Conservation (phyloP, 2,329 filamentous ascomycete genomes). For the Colletotrichum lindemuthianum region DNA sequence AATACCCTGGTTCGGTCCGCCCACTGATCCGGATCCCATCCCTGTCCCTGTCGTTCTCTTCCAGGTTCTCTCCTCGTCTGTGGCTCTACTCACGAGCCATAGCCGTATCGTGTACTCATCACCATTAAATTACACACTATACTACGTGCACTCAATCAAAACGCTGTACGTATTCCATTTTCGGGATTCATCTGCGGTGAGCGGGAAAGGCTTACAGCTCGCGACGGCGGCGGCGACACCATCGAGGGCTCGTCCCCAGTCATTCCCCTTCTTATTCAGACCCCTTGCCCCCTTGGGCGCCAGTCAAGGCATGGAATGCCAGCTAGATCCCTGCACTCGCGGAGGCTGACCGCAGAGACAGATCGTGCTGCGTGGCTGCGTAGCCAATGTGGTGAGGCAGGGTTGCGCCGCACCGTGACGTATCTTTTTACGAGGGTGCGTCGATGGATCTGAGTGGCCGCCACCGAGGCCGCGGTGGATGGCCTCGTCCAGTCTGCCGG, state of each 20-base stretch:
- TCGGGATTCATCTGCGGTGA: slow-evolving; percentile 12
- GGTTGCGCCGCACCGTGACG: slow-evolving; percentile 34
- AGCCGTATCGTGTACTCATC: no score
- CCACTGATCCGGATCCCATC: slow-evolving; percentile 27
- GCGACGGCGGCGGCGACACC: slow-evolving; percentile 34
- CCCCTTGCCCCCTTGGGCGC: slow-evolving; percentile 15
- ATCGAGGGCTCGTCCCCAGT: slow-evolving; percentile 13
- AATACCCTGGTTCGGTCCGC: slow-evolving; percentile 37
- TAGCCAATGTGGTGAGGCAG: slow-evolving; percentile 31
- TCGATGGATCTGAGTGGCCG: slow-evolving; percentile 34
- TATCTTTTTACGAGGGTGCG: slow-evolving; percentile 25
- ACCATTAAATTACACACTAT: no score
- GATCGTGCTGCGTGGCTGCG: slow-evolving; percentile 9
- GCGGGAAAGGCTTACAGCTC: slow-evolving; percentile 23
- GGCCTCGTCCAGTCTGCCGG: slow-evolving; percentile 27
- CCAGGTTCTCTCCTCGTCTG: slow-evolving; percentile 5
- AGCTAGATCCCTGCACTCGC: slow-evolving; percentile 15
- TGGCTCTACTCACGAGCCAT: no score
- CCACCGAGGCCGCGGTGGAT: slow-evolving; percentile 30
- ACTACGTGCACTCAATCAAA: slow-evolving; percentile 1
- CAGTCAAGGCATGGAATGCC: slow-evolving; percentile 19
- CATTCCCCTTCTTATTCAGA: slow-evolving; percentile 10
- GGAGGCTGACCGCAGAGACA: slow-evolving; percentile 5
- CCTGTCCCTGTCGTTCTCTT: slow-evolving; percentile 24
- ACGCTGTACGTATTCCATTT: background rate